Base-by-base conservation (phyloP, 768 basidiomycete species). In the Amanita exitialis region DNA sequence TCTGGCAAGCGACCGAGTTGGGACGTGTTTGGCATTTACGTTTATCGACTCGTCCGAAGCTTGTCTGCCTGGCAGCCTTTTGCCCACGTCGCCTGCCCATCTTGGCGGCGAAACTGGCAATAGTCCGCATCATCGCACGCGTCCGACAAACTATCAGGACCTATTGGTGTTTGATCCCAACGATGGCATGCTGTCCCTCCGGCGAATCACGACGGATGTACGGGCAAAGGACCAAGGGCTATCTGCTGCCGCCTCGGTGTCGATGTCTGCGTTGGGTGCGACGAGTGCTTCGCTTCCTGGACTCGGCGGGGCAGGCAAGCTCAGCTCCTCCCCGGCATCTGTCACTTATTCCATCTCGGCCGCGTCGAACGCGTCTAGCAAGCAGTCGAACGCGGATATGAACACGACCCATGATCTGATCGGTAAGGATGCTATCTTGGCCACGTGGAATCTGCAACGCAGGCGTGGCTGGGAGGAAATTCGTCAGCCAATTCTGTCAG, bases 211-310 rank as follows among this genome's bases (percentile, higher is more conserved):
- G 2, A 51, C 83, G 4, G 78, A 82, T 32, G 59, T 66, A 42
- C 59, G 53, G 32, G 53, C 59, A 10, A 61, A 38, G 57, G 66
- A 57, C 41, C 61, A 53, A 54, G 65, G 51, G 2, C 23, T 37
- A 32, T 44, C 50, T 6, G 54, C 53, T 38, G 66, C 58, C 46
- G 68, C 54, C 43, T 72, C 66, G 2, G 58, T 64, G 2, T 56
- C 62, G 8, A 48, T 37, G 36, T 27, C 47, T 13, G 65, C 58
- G 3, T 43, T 69, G 4, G 66, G 65, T n/a, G 69, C 69, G 3
- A 79, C 77, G 18, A 82, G 83, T 51, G 75, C 82, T 36, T 84
- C 82, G 21, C 59, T 87, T 6, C 85, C 82, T 3, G 74, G 76
- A 8, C 62, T 69, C 54, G 72, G 78, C 34, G 69, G 69, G 37